Conservation (phyloP, 2,329 filamentous ascomycete genomes). For the Colletotrichum gloeosporioides region DNA sequence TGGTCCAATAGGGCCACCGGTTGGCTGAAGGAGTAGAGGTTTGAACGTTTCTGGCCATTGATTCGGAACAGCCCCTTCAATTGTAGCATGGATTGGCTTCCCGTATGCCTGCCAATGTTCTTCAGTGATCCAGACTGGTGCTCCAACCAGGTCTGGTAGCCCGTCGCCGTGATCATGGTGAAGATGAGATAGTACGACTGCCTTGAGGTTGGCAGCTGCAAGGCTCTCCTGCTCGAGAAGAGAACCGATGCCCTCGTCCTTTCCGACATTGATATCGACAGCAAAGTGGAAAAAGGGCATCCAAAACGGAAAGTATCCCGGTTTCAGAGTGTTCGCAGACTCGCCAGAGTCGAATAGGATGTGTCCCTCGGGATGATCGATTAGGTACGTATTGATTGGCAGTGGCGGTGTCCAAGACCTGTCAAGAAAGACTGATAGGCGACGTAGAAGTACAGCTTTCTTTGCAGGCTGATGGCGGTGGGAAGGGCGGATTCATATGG, state of each 20-base stretch:
- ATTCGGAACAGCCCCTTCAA: background rate
- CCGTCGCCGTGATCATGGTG: background rate
- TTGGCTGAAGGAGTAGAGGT: background rate
- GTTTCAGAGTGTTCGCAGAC: background rate
- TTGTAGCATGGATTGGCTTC: background rate
- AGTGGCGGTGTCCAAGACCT: background rate
- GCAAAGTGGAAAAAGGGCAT: background rate
- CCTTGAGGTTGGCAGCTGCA: background rate
- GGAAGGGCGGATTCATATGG: background rate
- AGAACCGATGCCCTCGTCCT: background rate
- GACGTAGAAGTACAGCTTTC: background rate
- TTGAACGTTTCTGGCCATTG: background rate
- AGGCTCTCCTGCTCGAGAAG: background rate
- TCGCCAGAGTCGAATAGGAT: background rate
- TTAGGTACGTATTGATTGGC: background rate
- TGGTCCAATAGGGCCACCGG: background rate
- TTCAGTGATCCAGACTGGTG: background rate
- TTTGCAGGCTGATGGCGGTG: background rate
- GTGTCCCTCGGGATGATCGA: background rate
- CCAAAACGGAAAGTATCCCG: background rate
- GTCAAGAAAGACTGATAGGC: background rate
- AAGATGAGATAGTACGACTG: background rate
- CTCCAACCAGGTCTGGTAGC: background rate
- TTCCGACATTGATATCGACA: background rate
- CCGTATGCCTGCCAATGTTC: background rate